phyloP scores from a whole-genome alignment of 768 basidiomycete species.

The Candolleomyces aberdarensis region DNA sequence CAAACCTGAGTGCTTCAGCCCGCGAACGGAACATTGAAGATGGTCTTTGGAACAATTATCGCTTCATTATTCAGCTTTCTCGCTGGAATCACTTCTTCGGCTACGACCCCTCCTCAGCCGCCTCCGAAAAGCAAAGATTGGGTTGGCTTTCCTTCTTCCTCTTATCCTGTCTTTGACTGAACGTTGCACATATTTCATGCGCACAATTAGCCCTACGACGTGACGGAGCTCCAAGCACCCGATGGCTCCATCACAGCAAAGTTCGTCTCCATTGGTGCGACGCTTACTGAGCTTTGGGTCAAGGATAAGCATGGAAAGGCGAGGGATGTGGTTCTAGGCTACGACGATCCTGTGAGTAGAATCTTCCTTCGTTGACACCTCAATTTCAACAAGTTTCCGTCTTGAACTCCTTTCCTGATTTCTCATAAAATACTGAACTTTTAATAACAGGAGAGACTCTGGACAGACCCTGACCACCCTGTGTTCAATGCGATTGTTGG shows the following conservation, averaged over 20 bases:
- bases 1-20: too few species aligned
- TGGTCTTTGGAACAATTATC: too few species aligned
- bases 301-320: slow-evolving; percentile 46
- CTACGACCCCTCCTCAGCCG: too few species aligned
- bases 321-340: slow-evolving; percentile 54
- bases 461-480: slow-evolving; percentile 45
- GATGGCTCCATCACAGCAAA: slow-evolving; percentile 56
- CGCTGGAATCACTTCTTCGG: too few species aligned
- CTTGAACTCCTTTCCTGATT: too few species aligned
- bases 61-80: too few species aligned
- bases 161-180: too few species aligned
- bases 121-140: too few species aligned
- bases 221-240: slow-evolving; percentile 43
- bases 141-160: too few species aligned
- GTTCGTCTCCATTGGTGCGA: slow-evolving; percentile 56
- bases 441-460: slow-evolving; percentile 29
- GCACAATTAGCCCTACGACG: slow-evolving; percentile 40
- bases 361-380: not conserved
- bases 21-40: too few species aligned
- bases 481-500: slow-evolving; percentile 42
- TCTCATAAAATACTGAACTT: not conserved
- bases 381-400: too few species aligned
- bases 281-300: slow-evolving; percentile 53
- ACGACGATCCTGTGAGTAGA: slow-evolving; percentile 46
- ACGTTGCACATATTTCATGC: too few species aligned